A percentile compares a stretch with the other conserved stretches of the same genome.
phyloP scores from a whole-genome alignment of 352 stramenopile species.

The Phytophthora colocasiae region DNA sequence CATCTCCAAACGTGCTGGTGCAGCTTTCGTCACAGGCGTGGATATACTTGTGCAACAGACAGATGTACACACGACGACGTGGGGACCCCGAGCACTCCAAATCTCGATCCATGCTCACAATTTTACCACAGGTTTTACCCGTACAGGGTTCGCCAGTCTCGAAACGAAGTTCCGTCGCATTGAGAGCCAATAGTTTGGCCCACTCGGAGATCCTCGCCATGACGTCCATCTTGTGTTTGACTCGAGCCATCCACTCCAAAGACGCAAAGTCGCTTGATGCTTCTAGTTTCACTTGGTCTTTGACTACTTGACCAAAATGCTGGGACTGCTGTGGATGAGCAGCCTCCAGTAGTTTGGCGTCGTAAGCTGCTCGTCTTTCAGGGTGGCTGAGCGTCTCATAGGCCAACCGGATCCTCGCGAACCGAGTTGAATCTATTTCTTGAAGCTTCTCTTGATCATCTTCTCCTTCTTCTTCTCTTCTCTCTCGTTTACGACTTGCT shows the following conservation, averaged over 20 bases:
- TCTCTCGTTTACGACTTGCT: constrained; percentile 14
- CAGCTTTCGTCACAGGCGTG: constrained; percentile 80
- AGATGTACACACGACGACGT: constrained; percentile 78
- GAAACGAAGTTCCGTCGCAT: constrained; percentile 75
- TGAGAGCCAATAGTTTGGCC: constrained; percentile 66
- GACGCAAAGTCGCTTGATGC: constrained; percentile 78
- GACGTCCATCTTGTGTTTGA: constrained; percentile 90
- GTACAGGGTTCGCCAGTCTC: constrained; percentile 72
- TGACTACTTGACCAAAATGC: constrained; percentile 39
- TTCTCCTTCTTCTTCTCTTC: constrained; percentile 10
- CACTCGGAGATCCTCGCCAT: constrained; percentile 82
- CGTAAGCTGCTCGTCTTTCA: constrained; percentile 57
- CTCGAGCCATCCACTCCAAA: constrained; percentile 82
- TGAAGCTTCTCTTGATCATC: constrained; percentile 9
- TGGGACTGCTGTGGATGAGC: constrained; percentile 19
- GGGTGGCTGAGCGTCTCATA: constrained; percentile 83
- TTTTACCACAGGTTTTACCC: constrained; percentile 74
- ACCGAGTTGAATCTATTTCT: constrained; percentile 53
- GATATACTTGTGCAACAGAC: constrained; percentile 83
- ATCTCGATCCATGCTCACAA: constrained; percentile 84
- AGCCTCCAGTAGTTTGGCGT: constrained; percentile 50
- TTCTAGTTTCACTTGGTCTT: constrained; percentile 72
- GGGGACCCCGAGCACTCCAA: constrained; percentile 76
- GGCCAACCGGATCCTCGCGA: constrained; percentile 68
- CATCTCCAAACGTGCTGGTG: constrained; percentile 65